Percentiles rank a stretch among this genome's conserved stretches.
Evolutionary conservation across 2,329 filamentous ascomycete species (phyloP).

Genomic region (Conoideocrella luteorostrata): DNA sequence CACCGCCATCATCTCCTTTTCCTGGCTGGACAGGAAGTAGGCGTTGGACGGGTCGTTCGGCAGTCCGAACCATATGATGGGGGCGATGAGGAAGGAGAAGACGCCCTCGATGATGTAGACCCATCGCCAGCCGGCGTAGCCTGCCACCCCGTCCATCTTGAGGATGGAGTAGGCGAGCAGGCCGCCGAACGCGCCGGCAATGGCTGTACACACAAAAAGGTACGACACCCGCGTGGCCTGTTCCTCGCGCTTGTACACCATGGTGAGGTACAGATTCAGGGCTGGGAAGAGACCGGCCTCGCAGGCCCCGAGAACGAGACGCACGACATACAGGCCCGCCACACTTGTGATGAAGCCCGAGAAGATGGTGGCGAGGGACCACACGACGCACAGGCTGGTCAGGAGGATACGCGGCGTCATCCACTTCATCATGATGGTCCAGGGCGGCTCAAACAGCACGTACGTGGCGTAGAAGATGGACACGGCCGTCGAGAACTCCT

Average conservation of each 20-base stretch:
- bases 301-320: conserved; percentile 18
- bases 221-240: conserved; percentile 47
- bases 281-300: conserved; percentile 21
- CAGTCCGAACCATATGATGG: conserved; percentile 39
- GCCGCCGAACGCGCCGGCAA: conserved; percentile 34
- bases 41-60: conserved; percentile 40
- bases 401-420: conserved; percentile 26
- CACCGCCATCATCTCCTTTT: conserved; percentile 43
- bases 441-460: conserved; percentile 24
- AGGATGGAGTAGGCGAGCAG: conserved; percentile 41
- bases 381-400: conserved; percentile 18
- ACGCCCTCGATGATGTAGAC: conserved; percentile 45
- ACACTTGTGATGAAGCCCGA: conserved; percentile 24
- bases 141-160: conserved; percentile 39
- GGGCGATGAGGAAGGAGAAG: conserved; percentile 34
- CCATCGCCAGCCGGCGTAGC: conserved; percentile 41
- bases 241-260: conserved; percentile 40
- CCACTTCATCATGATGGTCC: conserved; percentile 25
- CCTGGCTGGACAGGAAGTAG: conserved; percentile 41
- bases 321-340: conserved; percentile 18
- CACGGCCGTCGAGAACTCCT: conserved; percentile 25
- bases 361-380: conserved; percentile 21
- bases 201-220: conserved; percentile 40
- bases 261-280: conserved; percentile 20
- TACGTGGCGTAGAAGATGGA: conserved; percentile 27